phyloP scores from a whole-genome alignment of 139 green algal genomes.

The Haematococcus lacustris region DNA sequence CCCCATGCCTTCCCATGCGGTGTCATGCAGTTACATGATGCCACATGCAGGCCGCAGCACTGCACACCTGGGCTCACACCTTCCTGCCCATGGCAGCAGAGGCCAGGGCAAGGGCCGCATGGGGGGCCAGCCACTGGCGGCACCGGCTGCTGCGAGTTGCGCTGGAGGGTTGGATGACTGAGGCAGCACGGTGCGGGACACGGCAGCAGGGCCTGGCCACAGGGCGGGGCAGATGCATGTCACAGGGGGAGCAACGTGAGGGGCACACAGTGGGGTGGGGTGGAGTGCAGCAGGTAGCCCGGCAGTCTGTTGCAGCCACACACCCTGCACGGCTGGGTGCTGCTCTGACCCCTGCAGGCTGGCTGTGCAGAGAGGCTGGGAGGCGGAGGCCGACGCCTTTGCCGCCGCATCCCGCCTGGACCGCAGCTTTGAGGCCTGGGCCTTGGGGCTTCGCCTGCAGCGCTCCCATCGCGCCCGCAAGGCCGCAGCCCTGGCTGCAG shows the following conservation, averaged over 20 bases:
- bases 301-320: background rate
- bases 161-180: slow-evolving; percentile 5
- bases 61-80: slow-evolving; percentile 5
- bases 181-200: slow-evolving; percentile 1
- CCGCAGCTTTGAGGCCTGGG: background rate
- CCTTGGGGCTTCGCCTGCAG: background rate
- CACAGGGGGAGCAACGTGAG: background rate
- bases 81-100: slow-evolving; percentile 12
- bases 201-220: background rate
- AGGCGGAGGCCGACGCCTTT: background rate
- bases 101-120: background rate
- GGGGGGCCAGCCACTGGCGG: slow-evolving; percentile 2
- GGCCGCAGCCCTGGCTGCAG: background rate
- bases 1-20: too few species aligned
- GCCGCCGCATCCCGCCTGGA: background rate
- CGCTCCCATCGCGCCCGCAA: background rate
- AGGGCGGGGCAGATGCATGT: background rate
- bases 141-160: slow-evolving; percentile 1
- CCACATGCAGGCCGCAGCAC: too few species aligned
- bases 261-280: background rate
- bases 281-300: background rate
- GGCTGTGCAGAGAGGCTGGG: background rate
- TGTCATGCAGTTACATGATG: too few species aligned
- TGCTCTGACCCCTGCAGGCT: background rate
- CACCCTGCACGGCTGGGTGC: background rate